These are phyloP conservation scores for Podila verticillata DNA, from an alignment of 192 early-diverging fungal genomes.

Conservation along the genomic window DNA sequence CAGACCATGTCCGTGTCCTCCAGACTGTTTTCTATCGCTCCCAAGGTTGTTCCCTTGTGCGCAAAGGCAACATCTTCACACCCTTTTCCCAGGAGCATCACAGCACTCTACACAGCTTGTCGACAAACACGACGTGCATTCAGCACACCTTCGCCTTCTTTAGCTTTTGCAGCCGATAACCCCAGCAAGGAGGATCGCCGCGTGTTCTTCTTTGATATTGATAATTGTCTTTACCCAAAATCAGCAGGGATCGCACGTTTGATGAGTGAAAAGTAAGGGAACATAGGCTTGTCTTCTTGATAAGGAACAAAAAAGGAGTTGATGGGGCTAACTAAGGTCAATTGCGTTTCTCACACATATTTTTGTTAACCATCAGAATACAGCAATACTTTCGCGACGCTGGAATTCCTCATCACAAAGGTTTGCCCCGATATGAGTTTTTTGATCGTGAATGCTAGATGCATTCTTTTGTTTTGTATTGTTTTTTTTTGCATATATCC, in stretches of 20 bases:
- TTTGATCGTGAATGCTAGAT: background rate
- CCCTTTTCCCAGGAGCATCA: too few relatives aligned
- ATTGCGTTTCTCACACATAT: background rate
- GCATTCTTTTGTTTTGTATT: too few relatives aligned
- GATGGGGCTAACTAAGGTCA: background rate
- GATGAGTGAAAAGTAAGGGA: slow-evolving; percentile 62
- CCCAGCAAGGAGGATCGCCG: slow-evolving; percentile 4
- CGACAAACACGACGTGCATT: too few relatives aligned
- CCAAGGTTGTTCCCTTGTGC: too few relatives aligned
- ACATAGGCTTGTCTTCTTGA: background rate
- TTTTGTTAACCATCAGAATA: slow-evolving; percentile 51
- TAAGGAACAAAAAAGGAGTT: background rate
- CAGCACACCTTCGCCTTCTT: too few relatives aligned
- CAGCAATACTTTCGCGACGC: slow-evolving; percentile 64
- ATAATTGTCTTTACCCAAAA: slow-evolving; percentile 79
- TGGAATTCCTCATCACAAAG: slow-evolving; percentile 67
- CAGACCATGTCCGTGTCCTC: too few relatives aligned
- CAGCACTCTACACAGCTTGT: too few relatives aligned
- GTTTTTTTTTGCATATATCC: too few relatives aligned
- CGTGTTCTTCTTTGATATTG: slow-evolving; percentile 86
- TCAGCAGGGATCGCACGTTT: slow-evolving; percentile 57
- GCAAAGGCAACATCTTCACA: too few relatives aligned
- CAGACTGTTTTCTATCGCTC: too few relatives aligned
- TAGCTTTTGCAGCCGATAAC: too few relatives aligned
- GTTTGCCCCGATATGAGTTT: slow-evolving; percentile 6